phyloP scores from a whole-genome alignment of 768 basidiomycete species.

The Termitomyces sp. region DNA sequence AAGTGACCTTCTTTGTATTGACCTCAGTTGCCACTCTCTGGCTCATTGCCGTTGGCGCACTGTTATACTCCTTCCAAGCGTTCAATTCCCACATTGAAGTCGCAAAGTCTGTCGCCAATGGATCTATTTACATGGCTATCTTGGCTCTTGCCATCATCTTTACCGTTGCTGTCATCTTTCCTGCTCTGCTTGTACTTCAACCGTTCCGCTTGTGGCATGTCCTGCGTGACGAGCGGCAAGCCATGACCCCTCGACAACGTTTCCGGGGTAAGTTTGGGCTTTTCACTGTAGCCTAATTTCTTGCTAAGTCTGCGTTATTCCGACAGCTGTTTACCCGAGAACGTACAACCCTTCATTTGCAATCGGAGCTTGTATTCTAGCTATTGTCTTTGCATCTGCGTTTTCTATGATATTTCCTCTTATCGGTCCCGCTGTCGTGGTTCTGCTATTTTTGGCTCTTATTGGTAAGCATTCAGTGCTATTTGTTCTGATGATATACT shows the following conservation, averaged over 20 bases:
- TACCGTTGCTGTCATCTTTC: constrained; percentile 65
- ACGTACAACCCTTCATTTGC: constrained; percentile 71
- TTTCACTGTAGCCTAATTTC: constrained; percentile 1
- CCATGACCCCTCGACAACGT: constrained; percentile 73
- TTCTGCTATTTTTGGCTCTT: constrained; percentile 64
- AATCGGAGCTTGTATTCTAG: constrained; percentile 63
- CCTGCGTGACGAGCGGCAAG: constrained; percentile 51
- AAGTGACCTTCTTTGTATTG: constrained; percentile 61
- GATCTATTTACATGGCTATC: constrained; percentile 68
- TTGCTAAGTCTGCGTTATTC: constrained; percentile 5
- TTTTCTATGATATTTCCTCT: constrained; percentile 78
- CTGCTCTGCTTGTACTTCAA: constrained; percentile 73
- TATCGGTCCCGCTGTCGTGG: constrained; percentile 65
- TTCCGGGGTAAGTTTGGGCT: constrained; percentile 60
- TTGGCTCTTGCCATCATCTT: constrained; percentile 58
- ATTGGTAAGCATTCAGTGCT: constrained; percentile 47
- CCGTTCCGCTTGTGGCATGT: constrained; percentile 62
- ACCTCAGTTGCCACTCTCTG: constrained; percentile 54
- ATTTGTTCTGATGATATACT: neutral
- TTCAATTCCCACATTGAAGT: constrained; percentile 42
- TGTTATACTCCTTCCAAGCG: constrained; percentile 65
- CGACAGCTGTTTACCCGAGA: constrained; percentile 63
- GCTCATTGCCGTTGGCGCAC: constrained; percentile 64
- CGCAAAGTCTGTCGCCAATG: constrained; percentile 56
- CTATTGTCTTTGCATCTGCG: constrained; percentile 68